phyloP scores from a whole-genome alignment of 306 rosid genomes.

The Pueraria montana region DNA sequence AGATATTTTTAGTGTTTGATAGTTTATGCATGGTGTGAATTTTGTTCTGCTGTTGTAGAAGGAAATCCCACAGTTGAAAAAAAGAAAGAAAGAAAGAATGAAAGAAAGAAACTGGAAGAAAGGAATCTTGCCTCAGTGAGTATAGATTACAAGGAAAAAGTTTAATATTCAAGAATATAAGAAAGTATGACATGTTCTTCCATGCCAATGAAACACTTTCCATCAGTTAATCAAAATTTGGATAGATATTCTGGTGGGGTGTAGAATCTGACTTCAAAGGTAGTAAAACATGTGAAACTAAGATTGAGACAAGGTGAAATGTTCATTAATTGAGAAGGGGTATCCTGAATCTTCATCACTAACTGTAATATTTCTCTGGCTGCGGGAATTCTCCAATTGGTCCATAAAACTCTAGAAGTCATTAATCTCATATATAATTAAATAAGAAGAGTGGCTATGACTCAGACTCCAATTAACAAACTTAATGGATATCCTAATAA shows the following conservation, averaged over 20 bases:
- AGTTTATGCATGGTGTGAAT: not conserved
- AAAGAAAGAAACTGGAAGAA: no score
- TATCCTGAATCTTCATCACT: slow-evolving; percentile 14
- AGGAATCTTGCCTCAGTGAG: not conserved
- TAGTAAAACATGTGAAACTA: not conserved
- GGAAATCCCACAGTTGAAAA: not conserved
- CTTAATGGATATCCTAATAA: slow-evolving; percentile 22
- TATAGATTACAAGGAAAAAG: not conserved
- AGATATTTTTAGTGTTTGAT: not conserved
- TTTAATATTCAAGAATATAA: not conserved
- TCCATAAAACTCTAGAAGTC: slow-evolving; percentile 19
- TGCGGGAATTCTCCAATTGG: not conserved
- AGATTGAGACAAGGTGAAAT: slow-evolving; percentile 5
- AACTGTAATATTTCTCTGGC: not conserved
- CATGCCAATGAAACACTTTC: not conserved
- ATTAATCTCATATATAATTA: not conserved
- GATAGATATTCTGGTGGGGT: slow-evolving; percentile 5
- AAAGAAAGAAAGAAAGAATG: no score
- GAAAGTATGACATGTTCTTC: not conserved
- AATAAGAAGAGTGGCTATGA: slow-evolving; percentile 45
- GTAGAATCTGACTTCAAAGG: slow-evolving; percentile 30
- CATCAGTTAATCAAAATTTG: not conserved
- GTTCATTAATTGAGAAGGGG: slow-evolving; percentile 4
- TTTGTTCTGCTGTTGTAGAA: slow-evolving; percentile 16
- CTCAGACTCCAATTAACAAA: slow-evolving; percentile 53